phyloP scores from a whole-genome alignment of 805 yeast genomes.

The Starmera quercuum region DNA sequence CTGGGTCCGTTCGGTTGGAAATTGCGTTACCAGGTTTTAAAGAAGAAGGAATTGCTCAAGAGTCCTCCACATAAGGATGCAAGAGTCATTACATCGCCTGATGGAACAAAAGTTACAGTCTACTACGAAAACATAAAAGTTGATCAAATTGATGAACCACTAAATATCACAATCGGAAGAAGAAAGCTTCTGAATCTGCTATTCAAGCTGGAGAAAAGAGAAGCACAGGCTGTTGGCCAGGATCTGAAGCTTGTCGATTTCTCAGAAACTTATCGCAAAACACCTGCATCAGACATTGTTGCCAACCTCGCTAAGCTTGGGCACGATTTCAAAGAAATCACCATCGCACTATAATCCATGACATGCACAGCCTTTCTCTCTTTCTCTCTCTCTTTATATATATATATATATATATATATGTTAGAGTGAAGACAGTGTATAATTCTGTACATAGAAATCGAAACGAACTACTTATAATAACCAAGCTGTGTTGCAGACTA shows the following conservation, averaged over 20 bases:
- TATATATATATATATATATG: too few relatives aligned
- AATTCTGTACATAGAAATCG: too few relatives aligned
- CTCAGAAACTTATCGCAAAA: constrained; percentile 32
- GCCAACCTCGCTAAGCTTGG: constrained; percentile 30
- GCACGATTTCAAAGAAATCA: not conserved
- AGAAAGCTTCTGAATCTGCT: constrained; percentile 50
- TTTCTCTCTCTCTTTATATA: too few relatives aligned
- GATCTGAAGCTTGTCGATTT: constrained; percentile 40
- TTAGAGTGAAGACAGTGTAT: too few relatives aligned
- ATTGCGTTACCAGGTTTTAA: constrained; percentile 67
- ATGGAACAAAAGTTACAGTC: constrained; percentile 31
- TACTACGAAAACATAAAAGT: constrained; percentile 36
- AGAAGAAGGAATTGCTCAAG: constrained; percentile 30
- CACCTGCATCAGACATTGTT: constrained; percentile 38
- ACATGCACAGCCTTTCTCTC: too few relatives aligned
- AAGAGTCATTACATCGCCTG: constrained; percentile 22
- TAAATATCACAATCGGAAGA: constrained; percentile 54
- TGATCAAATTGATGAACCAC: constrained; percentile 31
- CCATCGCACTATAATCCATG: too few relatives aligned
- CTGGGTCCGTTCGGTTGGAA: constrained; percentile 92
- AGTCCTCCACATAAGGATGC: constrained; percentile 31
- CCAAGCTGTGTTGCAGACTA: too few relatives aligned
- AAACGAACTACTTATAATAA: too few relatives aligned
- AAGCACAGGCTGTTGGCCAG: constrained; percentile 34
- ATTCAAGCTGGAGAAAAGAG: constrained; percentile 41